Percentiles rank a stretch among this genome's conserved stretches.
phyloP scores from a whole-genome alignment of 1,139 yeast genomes.

The Yamadazyma siamensis region DNA sequence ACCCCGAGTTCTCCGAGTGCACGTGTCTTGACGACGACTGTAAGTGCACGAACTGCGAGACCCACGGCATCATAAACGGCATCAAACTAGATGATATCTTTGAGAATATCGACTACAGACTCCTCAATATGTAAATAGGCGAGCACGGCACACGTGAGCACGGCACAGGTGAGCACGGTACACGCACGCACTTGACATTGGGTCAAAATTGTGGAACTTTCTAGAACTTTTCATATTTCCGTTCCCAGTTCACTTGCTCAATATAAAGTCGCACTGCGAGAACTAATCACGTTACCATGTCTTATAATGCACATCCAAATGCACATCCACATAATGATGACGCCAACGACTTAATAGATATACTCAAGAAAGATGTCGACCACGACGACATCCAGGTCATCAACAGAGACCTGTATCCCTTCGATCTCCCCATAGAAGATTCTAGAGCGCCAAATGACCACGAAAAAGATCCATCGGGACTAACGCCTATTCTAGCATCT shows the following conservation, averaged over 20 bases:
- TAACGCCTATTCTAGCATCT: constrained; percentile 11
- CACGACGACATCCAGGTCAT: constrained; percentile 27
- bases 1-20: constrained; percentile 22
- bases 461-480: constrained; percentile 7
- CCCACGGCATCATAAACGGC: constrained; percentile 54
- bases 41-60: constrained; percentile 50
- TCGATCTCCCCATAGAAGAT: constrained; percentile 8
- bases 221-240: no score
- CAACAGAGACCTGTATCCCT: constrained; percentile 22
- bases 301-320: neutral
- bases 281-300: neutral
- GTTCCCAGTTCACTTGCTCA: no score
- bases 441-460: neutral
- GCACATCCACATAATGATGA: constrained; percentile 1
- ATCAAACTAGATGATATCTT: constrained; percentile 40
- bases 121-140: constrained; percentile 1
- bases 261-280: no score
- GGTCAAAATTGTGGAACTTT: constrained; percentile 2
- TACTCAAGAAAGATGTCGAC: constrained; percentile 11
- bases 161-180: no score
- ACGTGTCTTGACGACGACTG: constrained; percentile 45
- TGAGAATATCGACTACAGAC: constrained; percentile 6
- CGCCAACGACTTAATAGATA: constrained; percentile 13
- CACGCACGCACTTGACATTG: neutral
- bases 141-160: neutral